phyloP scores from a whole-genome alignment of 805 yeast genomes.

The Saturnispora hagleri region DNA sequence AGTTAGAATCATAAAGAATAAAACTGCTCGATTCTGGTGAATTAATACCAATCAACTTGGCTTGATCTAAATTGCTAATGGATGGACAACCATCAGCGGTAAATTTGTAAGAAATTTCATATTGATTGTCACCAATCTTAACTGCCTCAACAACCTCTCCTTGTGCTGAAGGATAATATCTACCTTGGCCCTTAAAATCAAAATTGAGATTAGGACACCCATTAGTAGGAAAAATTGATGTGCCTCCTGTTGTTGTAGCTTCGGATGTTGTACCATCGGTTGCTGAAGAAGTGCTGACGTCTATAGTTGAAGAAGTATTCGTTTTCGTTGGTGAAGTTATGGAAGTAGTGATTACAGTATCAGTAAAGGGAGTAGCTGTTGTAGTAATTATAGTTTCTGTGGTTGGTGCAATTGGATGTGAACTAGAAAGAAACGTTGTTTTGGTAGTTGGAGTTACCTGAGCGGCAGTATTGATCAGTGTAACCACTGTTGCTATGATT shows the following conservation, averaged over 20 bases:
- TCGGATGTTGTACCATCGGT: neutral
- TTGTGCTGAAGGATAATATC: constrained; percentile 15
- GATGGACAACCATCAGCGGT: constrained; percentile 8
- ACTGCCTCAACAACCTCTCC: constrained; percentile 12
- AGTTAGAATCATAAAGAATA: constrained; percentile 21
- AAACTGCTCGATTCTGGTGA: constrained; percentile 21
- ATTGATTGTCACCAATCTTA: constrained; percentile 8
- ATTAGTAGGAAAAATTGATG: constrained; percentile 1
- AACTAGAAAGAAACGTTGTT: neutral
- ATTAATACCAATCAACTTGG: constrained; percentile 23
- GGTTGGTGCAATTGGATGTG: neutral
- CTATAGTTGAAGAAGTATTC: neutral
- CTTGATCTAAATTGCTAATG: constrained; percentile 18
- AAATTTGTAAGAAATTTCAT: constrained; percentile 14
- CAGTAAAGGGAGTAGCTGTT: neutral
- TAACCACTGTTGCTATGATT: neutral
- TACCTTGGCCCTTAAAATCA: constrained; percentile 7
- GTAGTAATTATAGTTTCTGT: neutral
- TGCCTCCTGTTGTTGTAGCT: neutral
- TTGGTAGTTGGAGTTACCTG: neutral
- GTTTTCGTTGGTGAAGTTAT: neutral
- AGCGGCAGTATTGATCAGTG: neutral
- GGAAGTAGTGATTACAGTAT: neutral
- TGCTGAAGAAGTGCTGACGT: neutral
- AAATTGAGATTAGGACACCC: constrained; percentile 15